Evolutionary conservation across 352 stramenopile species (phyloP), one percentile per base, ranked within the genome.

Genomic region (Globisporangium abappressorium): DNA sequence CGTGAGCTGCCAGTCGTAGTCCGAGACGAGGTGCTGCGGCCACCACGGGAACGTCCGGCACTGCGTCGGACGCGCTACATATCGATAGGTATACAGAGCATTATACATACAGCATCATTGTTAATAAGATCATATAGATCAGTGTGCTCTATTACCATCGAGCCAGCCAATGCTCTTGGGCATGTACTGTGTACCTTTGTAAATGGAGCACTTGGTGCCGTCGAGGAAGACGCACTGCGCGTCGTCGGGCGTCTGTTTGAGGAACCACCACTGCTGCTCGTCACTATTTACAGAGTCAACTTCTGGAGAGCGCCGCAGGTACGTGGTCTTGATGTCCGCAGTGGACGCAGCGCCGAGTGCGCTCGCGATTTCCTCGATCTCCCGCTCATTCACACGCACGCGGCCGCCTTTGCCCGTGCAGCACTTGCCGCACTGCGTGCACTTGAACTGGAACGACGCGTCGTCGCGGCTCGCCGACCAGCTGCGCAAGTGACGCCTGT

Each of bases 11-110:
- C 86, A 94, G 59, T 94, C 86, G 76, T 93, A 93, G 61, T 89
- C 76, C 3, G 86, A 92, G 64, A 92, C 78, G 8, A 94, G 62
- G 64, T 92, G 65, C 62, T 93, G 84, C 41, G 84, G 86, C 86
- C 86, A 94, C 82, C 85, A 94, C 47, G 86, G 86, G 57, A 90
- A 94, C 53, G 86, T 94, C 12, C 82, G 80, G 64, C 86, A 94
- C 69, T 94, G 86, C 49, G 83, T 93, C 36, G 86, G 86, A 11
- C 86, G 76, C 5, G 78, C 84, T 90, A 58, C 7, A 41, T 5
- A 26, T 18, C 43, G 6, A n/a, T n/a, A n/a, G 30, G 30, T 33
- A 15, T 12, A 55, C 6, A 24, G 18, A 53, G 18, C 15, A 3
- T 6, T 3, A 4, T n/a, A 28, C 36, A 43, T 12, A 43, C 11